Conservation (phyloP, 352 stramenopile genomes). For the Phytophthora constricta region DNA sequence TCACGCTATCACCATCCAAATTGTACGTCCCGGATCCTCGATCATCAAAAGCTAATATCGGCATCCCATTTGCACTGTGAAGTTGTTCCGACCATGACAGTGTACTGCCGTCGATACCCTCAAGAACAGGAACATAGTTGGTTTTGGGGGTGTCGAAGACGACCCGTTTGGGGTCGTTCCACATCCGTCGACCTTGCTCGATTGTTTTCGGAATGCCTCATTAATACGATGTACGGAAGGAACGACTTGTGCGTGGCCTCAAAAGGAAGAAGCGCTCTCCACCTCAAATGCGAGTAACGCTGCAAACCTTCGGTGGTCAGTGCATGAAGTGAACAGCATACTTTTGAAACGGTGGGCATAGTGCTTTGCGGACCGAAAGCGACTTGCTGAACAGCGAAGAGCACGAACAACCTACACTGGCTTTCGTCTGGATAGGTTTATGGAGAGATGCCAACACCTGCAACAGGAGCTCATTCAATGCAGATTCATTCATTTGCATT, state of each 20-base stretch:
- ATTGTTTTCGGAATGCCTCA: slow-evolving; percentile 23
- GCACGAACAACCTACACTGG: slow-evolving; percentile 9
- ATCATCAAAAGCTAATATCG: slow-evolving; percentile 36
- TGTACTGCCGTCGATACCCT: slow-evolving; percentile 25
- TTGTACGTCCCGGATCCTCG: slow-evolving; percentile 27
- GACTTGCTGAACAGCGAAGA: slow-evolving; percentile 3
- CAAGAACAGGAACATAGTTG: slow-evolving; percentile 36
- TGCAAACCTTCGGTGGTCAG: slow-evolving; percentile 30
- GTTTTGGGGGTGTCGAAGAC: slow-evolving; percentile 16
- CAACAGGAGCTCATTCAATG: background rate
- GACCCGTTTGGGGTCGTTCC: slow-evolving; percentile 24
- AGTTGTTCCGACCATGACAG: slow-evolving; percentile 21
- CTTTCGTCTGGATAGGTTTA: slow-evolving; percentile 3
- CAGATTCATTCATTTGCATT: background rate
- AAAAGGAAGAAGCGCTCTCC: slow-evolving; percentile 1
- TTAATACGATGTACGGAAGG: background rate
- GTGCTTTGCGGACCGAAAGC: slow-evolving; percentile 4
- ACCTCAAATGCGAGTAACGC: slow-evolving; percentile 19
- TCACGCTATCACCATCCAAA: slow-evolving; percentile 27
- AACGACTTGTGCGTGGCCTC: no score
- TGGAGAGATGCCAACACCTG: background rate
- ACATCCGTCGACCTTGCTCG: slow-evolving; percentile 6
- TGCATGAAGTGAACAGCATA: slow-evolving; percentile 5
- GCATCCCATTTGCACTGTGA: slow-evolving; percentile 27
- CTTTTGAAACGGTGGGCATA: slow-evolving; percentile 21